Conservation (phyloP, 305 asterid species). For the Ilex paraguariensis region DNA sequence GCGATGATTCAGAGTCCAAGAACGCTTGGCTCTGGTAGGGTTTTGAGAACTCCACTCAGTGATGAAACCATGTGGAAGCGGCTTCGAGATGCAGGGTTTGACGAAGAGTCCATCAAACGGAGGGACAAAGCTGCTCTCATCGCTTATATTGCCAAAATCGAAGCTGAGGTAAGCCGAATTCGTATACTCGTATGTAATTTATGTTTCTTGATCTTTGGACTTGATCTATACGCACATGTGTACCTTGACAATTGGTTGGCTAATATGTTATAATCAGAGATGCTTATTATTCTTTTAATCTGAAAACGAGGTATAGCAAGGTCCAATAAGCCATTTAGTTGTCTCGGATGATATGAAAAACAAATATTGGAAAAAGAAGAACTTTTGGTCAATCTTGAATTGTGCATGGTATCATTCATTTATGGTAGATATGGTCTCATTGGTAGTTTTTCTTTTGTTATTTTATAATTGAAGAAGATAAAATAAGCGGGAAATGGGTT, state of each 20-base stretch:
- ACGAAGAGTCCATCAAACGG: conserved; percentile 87
- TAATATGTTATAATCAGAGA: no score
- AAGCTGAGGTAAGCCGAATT: conserved; percentile 57
- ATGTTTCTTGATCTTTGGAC: no score
- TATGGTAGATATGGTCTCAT: not conserved
- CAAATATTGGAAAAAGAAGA: not conserved
- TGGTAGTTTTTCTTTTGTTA: not conserved
- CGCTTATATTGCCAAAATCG: conserved; percentile 82
- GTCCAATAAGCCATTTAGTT: no score
- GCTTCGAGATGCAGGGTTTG: conserved; percentile 86
- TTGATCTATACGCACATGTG: no score
- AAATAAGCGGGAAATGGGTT: conserved; percentile 8
- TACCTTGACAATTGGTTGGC: no score
- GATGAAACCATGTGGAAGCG: conserved; percentile 85
- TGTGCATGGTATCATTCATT: not conserved
- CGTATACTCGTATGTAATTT: no score
- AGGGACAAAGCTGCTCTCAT: conserved; percentile 89
- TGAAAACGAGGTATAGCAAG: no score
- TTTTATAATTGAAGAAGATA: not conserved
- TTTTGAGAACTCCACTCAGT: conserved; percentile 59
- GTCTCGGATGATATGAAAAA: not conserved
- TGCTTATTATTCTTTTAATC: no score
- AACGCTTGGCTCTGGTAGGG: conserved; percentile 47
- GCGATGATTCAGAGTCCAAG: conserved; percentile 42
- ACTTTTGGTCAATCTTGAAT: not conserved